Evolutionary conservation across 495 filamentous ascomycete species (phyloP).

Genomic region (Daldinia decipiens): DNA sequence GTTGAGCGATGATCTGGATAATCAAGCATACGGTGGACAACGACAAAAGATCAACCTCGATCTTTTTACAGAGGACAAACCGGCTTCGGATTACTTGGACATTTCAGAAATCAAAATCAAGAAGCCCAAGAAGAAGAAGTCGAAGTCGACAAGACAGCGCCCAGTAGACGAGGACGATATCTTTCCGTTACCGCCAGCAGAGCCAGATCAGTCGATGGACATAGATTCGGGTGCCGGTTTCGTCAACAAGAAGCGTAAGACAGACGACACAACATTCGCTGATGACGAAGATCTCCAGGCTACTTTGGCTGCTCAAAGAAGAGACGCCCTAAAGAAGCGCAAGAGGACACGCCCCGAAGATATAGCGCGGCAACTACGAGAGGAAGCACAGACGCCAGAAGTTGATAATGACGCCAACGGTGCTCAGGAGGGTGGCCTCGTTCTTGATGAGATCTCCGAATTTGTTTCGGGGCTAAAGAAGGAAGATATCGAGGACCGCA

Average conservation of each 20-base stretch:
- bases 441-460: slow-evolving; percentile 94
- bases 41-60: slow-evolving; percentile 80
- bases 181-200: slow-evolving; percentile 59
- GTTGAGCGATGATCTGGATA: slow-evolving; percentile 69
- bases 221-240: slow-evolving; percentile 66
- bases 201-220: slow-evolving; percentile 74
- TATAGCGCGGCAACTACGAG: slow-evolving; percentile 80
- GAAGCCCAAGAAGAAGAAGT: slow-evolving; percentile 94
- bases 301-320: slow-evolving; percentile 80
- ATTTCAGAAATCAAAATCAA: slow-evolving; percentile 84
- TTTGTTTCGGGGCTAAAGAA: slow-evolving; percentile 88
- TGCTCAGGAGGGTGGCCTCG: slow-evolving; percentile 74
- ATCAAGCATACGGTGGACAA: slow-evolving; percentile 68
- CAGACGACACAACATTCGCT: slow-evolving; percentile 75
- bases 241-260: slow-evolving; percentile 68
- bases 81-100: slow-evolving; percentile 85
- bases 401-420: slow-evolving; percentile 55
- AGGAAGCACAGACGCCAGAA: slow-evolving; percentile 71
- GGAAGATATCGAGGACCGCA: slow-evolving; percentile 72
- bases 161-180: slow-evolving; percentile 80
- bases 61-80: slow-evolving; percentile 57
- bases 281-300: slow-evolving; percentile 96
- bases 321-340: slow-evolving; percentile 86
- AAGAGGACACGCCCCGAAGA: slow-evolving; percentile 86
- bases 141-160: slow-evolving; percentile 76